Percentiles rank a stretch among this genome's conserved stretches.
Conservation (phyloP, 805 yeast species). For the Cyberlindnera euphorbiiphila region DNA sequence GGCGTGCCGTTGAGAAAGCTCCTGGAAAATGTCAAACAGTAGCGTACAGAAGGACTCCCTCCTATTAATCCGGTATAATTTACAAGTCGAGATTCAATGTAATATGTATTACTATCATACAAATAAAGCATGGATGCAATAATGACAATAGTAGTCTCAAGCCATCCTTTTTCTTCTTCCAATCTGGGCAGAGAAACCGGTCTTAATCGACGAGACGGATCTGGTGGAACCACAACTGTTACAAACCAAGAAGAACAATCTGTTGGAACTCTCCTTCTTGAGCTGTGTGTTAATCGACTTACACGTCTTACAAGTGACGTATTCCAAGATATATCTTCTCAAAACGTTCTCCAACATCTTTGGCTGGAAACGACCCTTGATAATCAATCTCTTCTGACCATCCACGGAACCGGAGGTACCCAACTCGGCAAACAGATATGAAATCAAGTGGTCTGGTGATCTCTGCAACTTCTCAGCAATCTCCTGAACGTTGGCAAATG, state of each 20-base stretch:
- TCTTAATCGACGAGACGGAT: slow-evolving; percentile 94
- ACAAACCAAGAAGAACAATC: slow-evolving; percentile 96
- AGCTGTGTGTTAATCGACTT: slow-evolving; percentile 95
- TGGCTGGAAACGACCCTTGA: slow-evolving; percentile 97
- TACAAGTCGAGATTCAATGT: no score
- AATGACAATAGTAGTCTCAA: slow-evolving; percentile 4
- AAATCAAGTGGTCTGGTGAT: slow-evolving; percentile 95
- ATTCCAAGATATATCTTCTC: slow-evolving; percentile 94
- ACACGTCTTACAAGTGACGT: slow-evolving; percentile 98
- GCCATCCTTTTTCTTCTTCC: slow-evolving; percentile 76
- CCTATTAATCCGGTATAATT: no score
- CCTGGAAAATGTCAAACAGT: slow-evolving; percentile 32
- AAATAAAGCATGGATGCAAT: no score
- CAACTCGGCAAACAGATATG: slow-evolving; percentile 94
- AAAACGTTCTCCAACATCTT: slow-evolving; percentile 95
- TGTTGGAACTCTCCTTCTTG: slow-evolving; percentile 92
- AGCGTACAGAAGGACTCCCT: neutral
- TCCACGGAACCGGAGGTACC: slow-evolving; percentile 99
- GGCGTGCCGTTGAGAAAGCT: slow-evolving; percentile 62
- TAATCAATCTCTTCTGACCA: slow-evolving; percentile 94
- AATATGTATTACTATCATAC: no score
- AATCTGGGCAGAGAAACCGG: slow-evolving; percentile 98
- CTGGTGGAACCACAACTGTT: slow-evolving; percentile 97
- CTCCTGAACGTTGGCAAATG: slow-evolving; percentile 93
- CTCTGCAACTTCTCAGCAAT: slow-evolving; percentile 92